Conservation (phyloP, 1,284 basidiomycete genomes). For the Ceratobasidium sp. region DNA sequence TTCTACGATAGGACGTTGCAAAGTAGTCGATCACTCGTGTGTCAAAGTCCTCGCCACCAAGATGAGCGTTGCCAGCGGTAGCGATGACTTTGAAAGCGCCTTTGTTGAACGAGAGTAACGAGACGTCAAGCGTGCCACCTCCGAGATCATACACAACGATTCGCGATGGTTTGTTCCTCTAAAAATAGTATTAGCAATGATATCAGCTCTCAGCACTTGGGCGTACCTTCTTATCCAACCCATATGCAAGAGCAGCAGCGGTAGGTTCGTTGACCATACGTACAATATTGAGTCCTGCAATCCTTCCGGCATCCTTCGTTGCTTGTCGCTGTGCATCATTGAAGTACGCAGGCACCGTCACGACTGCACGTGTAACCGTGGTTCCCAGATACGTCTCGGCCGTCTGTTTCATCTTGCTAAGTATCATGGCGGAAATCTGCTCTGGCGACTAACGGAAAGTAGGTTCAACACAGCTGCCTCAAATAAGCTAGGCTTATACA, state of each 20-base stretch:
- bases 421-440: neutral
- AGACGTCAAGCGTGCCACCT: constrained; percentile 67
- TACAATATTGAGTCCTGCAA: constrained; percentile 60
- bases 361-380: constrained; percentile 65
- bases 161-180: constrained; percentile 53
- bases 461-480: neutral
- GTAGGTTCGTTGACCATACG: constrained; percentile 63
- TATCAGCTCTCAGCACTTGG: constrained; percentile 51
- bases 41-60: constrained; percentile 60
- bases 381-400: constrained; percentile 65
- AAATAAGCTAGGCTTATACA: neutral
- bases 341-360: constrained; percentile 66
- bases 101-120: constrained; percentile 63
- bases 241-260: constrained; percentile 61
- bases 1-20: constrained; percentile 60
- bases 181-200: constrained; percentile 25
- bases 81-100: constrained; percentile 65
- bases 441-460: neutral
- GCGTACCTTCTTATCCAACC: constrained; percentile 57
- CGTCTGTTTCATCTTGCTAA: constrained; percentile 65
- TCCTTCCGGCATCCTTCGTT: constrained; percentile 64
- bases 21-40: constrained; percentile 62
- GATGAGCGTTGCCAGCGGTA: constrained; percentile 65
- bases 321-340: constrained; percentile 68
- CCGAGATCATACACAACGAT: constrained; percentile 63